Base-by-base conservation (phyloP, 768 basidiomycete species). In the Tricholoma hemisulphureum region DNA sequence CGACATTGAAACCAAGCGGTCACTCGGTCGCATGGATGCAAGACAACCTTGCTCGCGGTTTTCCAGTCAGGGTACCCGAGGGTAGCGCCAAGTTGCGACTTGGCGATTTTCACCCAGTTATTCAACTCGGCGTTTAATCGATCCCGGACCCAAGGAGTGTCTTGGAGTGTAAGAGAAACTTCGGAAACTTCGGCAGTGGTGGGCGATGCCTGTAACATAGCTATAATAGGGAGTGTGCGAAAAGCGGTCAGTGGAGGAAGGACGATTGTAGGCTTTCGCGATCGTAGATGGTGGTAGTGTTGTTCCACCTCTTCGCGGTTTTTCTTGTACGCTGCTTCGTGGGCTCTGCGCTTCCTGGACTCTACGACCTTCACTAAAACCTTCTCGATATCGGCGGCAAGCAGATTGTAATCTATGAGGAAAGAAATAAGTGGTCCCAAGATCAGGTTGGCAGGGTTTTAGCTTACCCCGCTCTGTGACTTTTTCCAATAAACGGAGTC, bases 1-100 rank as follows among this genome's bases (percentile, higher is more conserved):
- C 68, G 77, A 65, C 89, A 91, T 24, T 71, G 67, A 69, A 87
- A 90, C 21, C 83, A 71, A 0, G 86, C 84, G 4, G 81, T 83
- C 13, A 85, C 56, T 41, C 87, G 75, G 49, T 86, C 78, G 16
- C 80, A 79, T 0, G 87, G 86, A 64, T 83, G 83, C 8, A 87
- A 53, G 35, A 69, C 65, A 14, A 68, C 76, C 52, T 67, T 74
- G 63, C 77, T 81, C 18, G 82, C 73, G 24, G 70, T 72, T 61
- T 74, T 80, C 85, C 85, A 88, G 3, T 77, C 67, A 0, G 77
- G 68, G 53, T 75, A 75, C 0, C 86, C 88, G 7, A 90, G 65
- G 9, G 76, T 62, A 4, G 61, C 67, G 10, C 77, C 77, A 16
- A 91, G 67, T 6, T 70, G 72, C 1, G 63, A 70, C 61, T 74